A percentile compares a stretch with the other conserved stretches of the same genome.
phyloP scores from a whole-genome alignment of 176 grass and related monocot species.

The Rhynchospora breviuscula region DNA sequence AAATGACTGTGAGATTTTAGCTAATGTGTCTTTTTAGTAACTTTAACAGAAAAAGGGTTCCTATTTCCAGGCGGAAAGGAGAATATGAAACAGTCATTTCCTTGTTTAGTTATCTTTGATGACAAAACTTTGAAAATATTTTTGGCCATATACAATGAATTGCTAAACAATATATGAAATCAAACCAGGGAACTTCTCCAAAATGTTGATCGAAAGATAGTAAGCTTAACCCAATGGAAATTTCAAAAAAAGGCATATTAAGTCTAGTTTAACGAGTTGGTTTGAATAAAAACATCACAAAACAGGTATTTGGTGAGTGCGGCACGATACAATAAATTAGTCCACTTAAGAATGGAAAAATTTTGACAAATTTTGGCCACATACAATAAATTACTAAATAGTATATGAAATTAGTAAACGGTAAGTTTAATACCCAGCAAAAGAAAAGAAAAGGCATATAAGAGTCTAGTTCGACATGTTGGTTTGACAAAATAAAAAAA shows the following conservation, averaged over 20 bases:
- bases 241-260: background rate
- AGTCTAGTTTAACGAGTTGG: background rate
- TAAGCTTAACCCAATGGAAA: background rate
- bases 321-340: constrained; percentile 8
- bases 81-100: background rate
- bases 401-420: background rate
- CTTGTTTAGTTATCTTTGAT: background rate
- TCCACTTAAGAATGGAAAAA: background rate
- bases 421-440: background rate
- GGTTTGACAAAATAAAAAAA: background rate
- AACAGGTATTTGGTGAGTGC: background rate
- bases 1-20: background rate
- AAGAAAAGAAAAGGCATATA: background rate
- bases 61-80: background rate
- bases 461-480: background rate
- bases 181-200: background rate
- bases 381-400: background rate
- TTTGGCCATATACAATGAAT: background rate
- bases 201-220: background rate
- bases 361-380: background rate
- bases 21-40: background rate
- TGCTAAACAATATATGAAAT: background rate
- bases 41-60: background rate
- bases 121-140: background rate
- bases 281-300: background rate